phyloP scores from a whole-genome alignment of 148 eudicot genomes.

The Camellia japonica region DNA sequence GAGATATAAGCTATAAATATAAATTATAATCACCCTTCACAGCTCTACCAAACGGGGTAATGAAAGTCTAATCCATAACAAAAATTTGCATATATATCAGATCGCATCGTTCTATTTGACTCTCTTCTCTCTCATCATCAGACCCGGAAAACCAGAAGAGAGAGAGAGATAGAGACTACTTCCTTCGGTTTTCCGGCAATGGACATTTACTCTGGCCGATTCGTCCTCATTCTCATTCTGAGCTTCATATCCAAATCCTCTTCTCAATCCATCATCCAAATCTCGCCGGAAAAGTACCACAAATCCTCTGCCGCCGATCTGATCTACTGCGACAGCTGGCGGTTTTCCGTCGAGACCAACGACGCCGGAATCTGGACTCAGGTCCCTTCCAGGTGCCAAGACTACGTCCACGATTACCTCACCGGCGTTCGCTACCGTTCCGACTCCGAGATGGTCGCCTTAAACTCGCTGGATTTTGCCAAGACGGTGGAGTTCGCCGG shows the following conservation, averaged over 20 bases:
- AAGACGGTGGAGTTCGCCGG: slow-evolving; percentile 36
- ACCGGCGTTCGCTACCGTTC: slow-evolving; percentile 46
- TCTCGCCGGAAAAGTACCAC: slow-evolving; percentile 18
- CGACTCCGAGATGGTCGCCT: slow-evolving; percentile 51
- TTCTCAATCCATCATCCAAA: slow-evolving; percentile 21
- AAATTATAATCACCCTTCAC: too few species aligned
- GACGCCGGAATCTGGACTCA: slow-evolving; percentile 51
- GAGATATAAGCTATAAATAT: too few species aligned
- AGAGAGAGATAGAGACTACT: neutral
- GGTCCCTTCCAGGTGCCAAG: slow-evolving; percentile 46
- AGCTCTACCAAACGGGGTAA: too few species aligned
- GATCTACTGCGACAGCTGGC: slow-evolving; percentile 69
- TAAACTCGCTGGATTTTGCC: slow-evolving; percentile 39
- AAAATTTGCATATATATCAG: too few species aligned
- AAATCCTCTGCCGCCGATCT: slow-evolving; percentile 11
- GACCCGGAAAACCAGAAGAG: neutral
- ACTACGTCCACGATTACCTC: slow-evolving; percentile 49
- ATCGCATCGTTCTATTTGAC: neutral
- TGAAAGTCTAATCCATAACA: too few species aligned
- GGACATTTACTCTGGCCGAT: slow-evolving; percentile 2
- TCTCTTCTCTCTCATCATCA: neutral
- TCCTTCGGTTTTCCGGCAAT: slow-evolving; percentile 22
- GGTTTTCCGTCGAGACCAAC: slow-evolving; percentile 67
- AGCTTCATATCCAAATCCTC: slow-evolving; percentile 20
- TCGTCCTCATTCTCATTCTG: slow-evolving; percentile 15